These are phyloP conservation scores for Fistulifera pelliculosa DNA, from an alignment of 108 stramenopile species.

Conservation along the genomic window DNA sequence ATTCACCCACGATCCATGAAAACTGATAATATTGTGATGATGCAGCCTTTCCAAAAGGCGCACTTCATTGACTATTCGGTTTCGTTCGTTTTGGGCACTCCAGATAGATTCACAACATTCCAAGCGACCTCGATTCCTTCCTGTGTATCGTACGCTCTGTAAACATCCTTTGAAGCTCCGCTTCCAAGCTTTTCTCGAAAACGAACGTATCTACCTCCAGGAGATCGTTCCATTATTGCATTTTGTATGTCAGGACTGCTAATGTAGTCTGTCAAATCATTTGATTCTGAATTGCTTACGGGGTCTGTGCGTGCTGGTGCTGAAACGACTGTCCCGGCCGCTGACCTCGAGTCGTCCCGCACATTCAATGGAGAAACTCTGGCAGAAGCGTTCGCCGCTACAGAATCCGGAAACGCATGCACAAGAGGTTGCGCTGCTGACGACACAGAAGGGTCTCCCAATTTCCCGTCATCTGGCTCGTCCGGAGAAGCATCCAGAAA, in stretches of 20 bases:
- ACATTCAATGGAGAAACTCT: no score
- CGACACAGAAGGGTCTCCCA: no score
- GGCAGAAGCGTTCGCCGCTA: no score
- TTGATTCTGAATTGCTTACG: no score
- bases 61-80: constrained; percentile 96
- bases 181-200: constrained; percentile 92
- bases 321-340: no score
- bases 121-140: constrained; percentile 98
- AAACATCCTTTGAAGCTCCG: constrained; percentile 94
- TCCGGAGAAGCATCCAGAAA: no score
- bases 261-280: constrained; percentile 20
- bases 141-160: constrained; percentile 92
- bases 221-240: constrained; percentile 81
- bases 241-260: constrained; percentile 21
- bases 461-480: no score
- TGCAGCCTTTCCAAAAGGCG: constrained; percentile 87
- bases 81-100: constrained; percentile 81
- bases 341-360: no score
- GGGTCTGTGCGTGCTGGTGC: no score
- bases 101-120: constrained; percentile 89
- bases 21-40: constrained; percentile 94
- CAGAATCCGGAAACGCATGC: no score
- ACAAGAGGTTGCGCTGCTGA: no score
- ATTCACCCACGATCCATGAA: constrained; percentile 96
- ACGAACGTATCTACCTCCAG: constrained; percentile 89